A percentile compares a stretch with the other conserved stretches of the same genome.
Conservation (phyloP, 2,329 filamentous ascomycete genomes). For the Fusarium neocosmosporiellum region DNA sequence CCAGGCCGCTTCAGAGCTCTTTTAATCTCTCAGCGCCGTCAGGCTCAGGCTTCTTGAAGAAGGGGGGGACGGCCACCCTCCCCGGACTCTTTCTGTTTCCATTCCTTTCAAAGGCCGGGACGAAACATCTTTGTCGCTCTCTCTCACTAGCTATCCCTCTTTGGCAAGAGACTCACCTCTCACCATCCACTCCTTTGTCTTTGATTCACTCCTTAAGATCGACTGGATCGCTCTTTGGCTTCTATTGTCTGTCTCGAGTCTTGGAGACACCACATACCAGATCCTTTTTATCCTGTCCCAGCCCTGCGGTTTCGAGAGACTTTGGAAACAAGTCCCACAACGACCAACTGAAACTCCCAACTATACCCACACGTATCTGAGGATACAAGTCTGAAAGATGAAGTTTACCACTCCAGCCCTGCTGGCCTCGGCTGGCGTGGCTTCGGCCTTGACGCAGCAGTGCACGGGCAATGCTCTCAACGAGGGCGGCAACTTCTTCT, state of each 20-base stretch:
- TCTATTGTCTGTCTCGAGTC: slow-evolving; percentile 21
- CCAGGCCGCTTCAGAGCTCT: slow-evolving; percentile 12
- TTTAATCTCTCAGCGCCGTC: slow-evolving; percentile 29
- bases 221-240: slow-evolving; percentile 24
- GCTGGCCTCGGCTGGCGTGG: slow-evolving; percentile 45
- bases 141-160: slow-evolving; percentile 9
- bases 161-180: slow-evolving; percentile 17
- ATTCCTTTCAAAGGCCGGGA: slow-evolving; percentile 34
- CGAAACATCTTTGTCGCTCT: slow-evolving; percentile 30
- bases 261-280: slow-evolving; percentile 23
- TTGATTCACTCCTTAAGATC: slow-evolving; percentile 28
- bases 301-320: not conserved
- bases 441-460: slow-evolving; percentile 48
- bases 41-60: slow-evolving; percentile 1
- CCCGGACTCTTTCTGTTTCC: not conserved
- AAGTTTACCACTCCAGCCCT: slow-evolving; percentile 44
- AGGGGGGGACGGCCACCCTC: not conserved
- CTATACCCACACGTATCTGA: not conserved
- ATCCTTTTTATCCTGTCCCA: slow-evolving; percentile 2
- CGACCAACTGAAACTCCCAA: not conserved
- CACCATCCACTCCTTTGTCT: slow-evolving; percentile 36
- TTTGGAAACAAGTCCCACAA: slow-evolving; percentile 7
- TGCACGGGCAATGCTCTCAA: slow-evolving; percentile 50
- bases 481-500: slow-evolving; percentile 72
- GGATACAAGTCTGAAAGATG: slow-evolving; percentile 39